Base-by-base conservation (phyloP, 2,329 filamentous ascomycete genomes). In the Simplicillium aogashimaense region DNA sequence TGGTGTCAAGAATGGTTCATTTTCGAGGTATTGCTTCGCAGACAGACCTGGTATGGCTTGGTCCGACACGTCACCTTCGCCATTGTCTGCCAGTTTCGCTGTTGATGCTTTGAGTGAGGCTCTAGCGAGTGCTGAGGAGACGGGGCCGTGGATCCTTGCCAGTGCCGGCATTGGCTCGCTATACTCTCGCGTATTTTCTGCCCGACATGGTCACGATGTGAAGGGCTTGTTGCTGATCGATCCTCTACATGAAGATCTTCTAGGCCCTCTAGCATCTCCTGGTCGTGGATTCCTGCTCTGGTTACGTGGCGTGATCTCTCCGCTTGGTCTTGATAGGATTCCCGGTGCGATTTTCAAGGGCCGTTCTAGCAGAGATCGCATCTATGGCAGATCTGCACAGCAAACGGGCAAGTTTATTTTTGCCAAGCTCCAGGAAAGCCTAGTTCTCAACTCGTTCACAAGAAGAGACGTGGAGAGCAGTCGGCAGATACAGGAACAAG, bases 81-180 rank as follows among this genome's bases (percentile, higher is more conserved):
- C 92, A 0, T 81, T 95, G 51, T 94, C 86, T 5, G 90, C 87
- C 4, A 88, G 89, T 34, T 95, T 95, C 76, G 83, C 85, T n/a
- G 81, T 86, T 5, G 88, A 95, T 53, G 86, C 81, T 0, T 69
- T 97, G 18, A 89, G 86, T 34, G 89, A 97, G 64, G 86, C 88
- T 3, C 73, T 98, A 6, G 81, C 83, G 2, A 70, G 78, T 32
- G 78, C 84, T 3, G 88, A 82, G 18, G 92, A 97, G 63, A 71
- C 79, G 36, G 89, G 90, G 0, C 90, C 92, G 1, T 98, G 86
- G 83, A 73, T 98, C 20, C 69, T 95, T 5, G 82, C 88, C 29
- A 88, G 86, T 35, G 85, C 88, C 4, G 90, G 90, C 20, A 76
- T 94, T 39, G 92, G 90, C 11, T 86, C 84, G 40, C 77, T 97